These are phyloP conservation scores for Dalbergia cochinchinensis DNA, from an alignment of 306 rosid species.

Conservation along the genomic window DNA sequence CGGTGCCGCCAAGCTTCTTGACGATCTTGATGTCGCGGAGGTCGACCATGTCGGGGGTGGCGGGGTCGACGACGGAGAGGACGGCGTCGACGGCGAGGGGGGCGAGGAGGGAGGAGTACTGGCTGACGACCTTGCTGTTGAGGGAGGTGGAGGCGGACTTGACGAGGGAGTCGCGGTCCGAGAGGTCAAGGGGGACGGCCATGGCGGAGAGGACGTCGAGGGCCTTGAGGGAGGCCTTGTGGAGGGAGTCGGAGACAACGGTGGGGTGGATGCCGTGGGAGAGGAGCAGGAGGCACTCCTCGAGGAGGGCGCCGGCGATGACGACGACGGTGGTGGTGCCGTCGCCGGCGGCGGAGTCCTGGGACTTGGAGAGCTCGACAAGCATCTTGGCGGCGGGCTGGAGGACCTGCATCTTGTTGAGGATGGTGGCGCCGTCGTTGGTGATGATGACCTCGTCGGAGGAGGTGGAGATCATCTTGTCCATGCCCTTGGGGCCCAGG, in stretches of 20 bases:
- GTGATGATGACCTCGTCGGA: slow-evolving; percentile 95
- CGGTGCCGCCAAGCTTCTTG: slow-evolving; percentile 94
- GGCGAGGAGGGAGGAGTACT: slow-evolving; percentile 88
- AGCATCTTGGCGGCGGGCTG: slow-evolving; percentile 99
- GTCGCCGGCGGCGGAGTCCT: slow-evolving; percentile 94
- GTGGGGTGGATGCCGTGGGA: slow-evolving; percentile 93
- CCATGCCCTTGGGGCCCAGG: slow-evolving; percentile 98
- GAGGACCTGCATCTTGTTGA: slow-evolving; percentile 95
- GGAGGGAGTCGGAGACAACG: slow-evolving; percentile 81
- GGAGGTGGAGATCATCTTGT: slow-evolving; percentile 96
- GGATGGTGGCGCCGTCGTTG: slow-evolving; percentile 98
- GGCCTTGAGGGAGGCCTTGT: slow-evolving; percentile 81
- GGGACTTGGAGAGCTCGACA: slow-evolving; percentile 94
- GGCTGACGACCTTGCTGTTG: slow-evolving; percentile 95
- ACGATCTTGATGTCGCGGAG: slow-evolving; percentile 92
- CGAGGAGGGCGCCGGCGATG: slow-evolving; percentile 84
- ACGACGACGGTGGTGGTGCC: slow-evolving; percentile 98
- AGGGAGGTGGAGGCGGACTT: slow-evolving; percentile 94
- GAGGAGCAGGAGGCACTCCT: slow-evolving; percentile 71
- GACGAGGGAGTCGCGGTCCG: slow-evolving; percentile 83
- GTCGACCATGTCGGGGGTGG: slow-evolving; percentile 78
- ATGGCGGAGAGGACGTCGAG: slow-evolving; percentile 87
- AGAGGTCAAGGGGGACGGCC: slow-evolving; percentile 93
- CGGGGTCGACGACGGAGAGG: slow-evolving; percentile 71
- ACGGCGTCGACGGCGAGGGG: slow-evolving; percentile 95